Evolutionary conservation across 1,139 yeast genomes (phyloP).

Genomic region (Petasospora fabianii): DNA sequence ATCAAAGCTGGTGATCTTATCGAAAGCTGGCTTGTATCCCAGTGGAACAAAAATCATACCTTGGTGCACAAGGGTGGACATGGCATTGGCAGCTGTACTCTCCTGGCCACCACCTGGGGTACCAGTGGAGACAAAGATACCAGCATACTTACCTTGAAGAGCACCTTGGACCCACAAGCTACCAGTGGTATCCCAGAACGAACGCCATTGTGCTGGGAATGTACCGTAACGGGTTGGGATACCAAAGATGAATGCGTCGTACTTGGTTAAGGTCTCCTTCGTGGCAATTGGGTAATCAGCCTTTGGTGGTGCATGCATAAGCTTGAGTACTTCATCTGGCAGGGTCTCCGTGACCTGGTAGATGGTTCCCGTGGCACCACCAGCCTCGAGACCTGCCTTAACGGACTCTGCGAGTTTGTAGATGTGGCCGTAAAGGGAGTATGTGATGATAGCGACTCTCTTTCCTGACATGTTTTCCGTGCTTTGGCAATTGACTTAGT

Average conservation of each 20-base stretch:
- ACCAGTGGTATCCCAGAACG: conserved; percentile 82
- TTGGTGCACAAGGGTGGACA: conserved; percentile 72
- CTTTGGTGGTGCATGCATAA: conserved; percentile 65
- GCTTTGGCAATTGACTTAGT: no score
- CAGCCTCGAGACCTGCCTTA: conserved; percentile 65
- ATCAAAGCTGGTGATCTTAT: conserved; percentile 52
- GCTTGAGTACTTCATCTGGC: conserved; percentile 53
- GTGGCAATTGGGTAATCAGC: conserved; percentile 70
- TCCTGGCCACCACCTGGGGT: conserved; percentile 87
- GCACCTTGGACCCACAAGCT: conserved; percentile 79
- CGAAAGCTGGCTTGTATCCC: conserved; percentile 66
- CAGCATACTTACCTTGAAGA: conserved; percentile 71
- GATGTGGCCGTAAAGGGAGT: conserved; percentile 80
- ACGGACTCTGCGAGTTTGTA: conserved; percentile 64
- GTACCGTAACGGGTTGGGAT: conserved; percentile 82
- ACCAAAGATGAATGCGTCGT: conserved; percentile 79
- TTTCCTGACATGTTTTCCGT: no score
- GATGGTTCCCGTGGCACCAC: conserved; percentile 70
- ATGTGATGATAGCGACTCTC: conserved; percentile 65
- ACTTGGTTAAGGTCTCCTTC: conserved; percentile 52
- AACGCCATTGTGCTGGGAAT: conserved; percentile 76
- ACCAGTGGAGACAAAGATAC: conserved; percentile 75
- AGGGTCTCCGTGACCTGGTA: conserved; percentile 82
- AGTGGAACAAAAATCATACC: conserved; percentile 79
- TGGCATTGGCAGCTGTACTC: conserved; percentile 57